Conservation (phyloP, 2,329 filamentous ascomycete species). For the Colletotrichum acutatum region DNA sequence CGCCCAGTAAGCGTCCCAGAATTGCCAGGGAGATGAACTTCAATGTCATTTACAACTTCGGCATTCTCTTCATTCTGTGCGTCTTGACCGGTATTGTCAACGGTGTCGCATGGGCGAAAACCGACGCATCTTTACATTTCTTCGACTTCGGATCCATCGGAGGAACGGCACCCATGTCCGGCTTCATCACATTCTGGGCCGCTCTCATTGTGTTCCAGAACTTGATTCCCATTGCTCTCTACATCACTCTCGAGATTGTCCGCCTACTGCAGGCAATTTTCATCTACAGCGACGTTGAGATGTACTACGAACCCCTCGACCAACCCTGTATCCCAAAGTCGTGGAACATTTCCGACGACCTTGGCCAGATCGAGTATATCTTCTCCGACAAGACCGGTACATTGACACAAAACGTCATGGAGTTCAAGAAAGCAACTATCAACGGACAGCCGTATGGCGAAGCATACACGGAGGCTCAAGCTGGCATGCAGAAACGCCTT, state of each 20-base stretch:
- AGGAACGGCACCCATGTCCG: conserved; percentile 78
- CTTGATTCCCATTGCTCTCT: conserved; percentile 97
- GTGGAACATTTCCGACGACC: conserved; percentile 98
- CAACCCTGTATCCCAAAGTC: conserved; percentile 97
- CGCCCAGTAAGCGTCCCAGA: conserved; percentile 90
- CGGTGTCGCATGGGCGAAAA: conserved; percentile 82
- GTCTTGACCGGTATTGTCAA: conserved; percentile 86
- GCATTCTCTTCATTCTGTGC: conserved; percentile 90
- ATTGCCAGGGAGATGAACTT: conserved; percentile 95
- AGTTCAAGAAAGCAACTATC: conserved; percentile 98
- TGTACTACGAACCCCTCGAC: conserved; percentile 97
- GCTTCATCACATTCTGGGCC: conserved; percentile 97
- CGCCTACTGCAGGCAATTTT: conserved; percentile 94
- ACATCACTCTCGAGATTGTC: conserved; percentile 96
- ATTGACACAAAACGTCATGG: conserved; percentile 94
- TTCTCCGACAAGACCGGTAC: conserved; percentile 97
- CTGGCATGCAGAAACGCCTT: conserved; percentile 92
- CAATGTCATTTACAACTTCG: conserved; percentile 97
- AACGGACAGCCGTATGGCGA: conserved; percentile 98
- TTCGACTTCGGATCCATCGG: conserved; percentile 92
- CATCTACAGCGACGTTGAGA: conserved; percentile 94
- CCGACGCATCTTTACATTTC: conserved; percentile 78
- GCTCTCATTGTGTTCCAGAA: conserved; percentile 97
- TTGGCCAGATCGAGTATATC: conserved; percentile 98
- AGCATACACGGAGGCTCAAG: conserved; percentile 96